Percentiles rank a stretch among this genome's conserved stretches.
Conservation (phyloP, 257 asterid genomes). For the Solanum acaule region DNA sequence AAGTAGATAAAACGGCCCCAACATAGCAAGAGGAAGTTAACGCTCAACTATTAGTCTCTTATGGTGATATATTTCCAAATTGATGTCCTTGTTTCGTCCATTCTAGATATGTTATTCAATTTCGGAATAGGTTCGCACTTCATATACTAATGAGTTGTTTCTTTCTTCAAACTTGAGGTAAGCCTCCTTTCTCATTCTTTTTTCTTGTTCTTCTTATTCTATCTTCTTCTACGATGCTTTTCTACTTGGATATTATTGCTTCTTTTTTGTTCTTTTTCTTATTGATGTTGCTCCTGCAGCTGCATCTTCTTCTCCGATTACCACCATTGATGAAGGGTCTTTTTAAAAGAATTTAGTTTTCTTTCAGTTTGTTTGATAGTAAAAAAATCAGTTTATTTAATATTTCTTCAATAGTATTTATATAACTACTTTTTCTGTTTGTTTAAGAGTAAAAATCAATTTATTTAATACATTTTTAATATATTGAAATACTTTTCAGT, state of each 20-base stretch:
- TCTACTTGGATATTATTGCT: neutral
- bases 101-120: neutral
- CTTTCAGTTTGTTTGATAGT: neutral
- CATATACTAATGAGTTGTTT: neutral
- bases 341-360: neutral
- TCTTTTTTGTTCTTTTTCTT: neutral
- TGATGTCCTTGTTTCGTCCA: neutral
- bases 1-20: neutral
- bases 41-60: neutral
- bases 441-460: neutral
- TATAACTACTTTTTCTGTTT: neutral
- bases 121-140: neutral
- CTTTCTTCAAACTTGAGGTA: neutral
- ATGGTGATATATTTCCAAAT: neutral
- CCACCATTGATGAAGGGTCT: neutral
- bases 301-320: neutral
- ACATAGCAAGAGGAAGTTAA: neutral
- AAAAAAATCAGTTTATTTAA: neutral
- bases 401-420: neutral
- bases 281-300: neutral
- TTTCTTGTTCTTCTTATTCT: neutral
- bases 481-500: neutral
- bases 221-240: neutral
- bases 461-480: neutral
- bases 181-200: neutral